Base-by-base conservation (phyloP, 345 rosid species). In the Eucalyptus marginata region DNA sequence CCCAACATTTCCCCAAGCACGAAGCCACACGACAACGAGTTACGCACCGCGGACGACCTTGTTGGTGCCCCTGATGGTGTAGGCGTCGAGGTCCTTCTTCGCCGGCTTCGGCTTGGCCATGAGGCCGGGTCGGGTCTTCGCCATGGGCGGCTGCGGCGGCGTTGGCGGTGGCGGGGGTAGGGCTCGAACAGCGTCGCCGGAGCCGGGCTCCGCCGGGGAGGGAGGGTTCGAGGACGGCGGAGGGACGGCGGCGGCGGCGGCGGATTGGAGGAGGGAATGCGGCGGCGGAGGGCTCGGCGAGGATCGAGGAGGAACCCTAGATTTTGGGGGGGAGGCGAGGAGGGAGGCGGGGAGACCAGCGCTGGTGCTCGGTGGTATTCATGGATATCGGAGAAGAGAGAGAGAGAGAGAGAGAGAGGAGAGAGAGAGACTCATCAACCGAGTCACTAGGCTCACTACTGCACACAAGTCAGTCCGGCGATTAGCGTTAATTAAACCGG, bases 71-170 rank as follows among this genome's bases (percentile, higher is more conserved):
- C 88, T 50, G 88, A 90, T 90, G 89, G 88, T 90, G 89, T 88
- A 90, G 89, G 91, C 68, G 56, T 90, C 91, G 47, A 90, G 89
- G 86, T 90, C 89, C 79, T 33, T 88, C 87, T 85, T 90, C 31
- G 29, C 86, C 68, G 89, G 89, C 86, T 90, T 90, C 64, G 90
- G 90, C 90, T 89, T 90, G 56, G 91, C 87, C 87, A 89, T 62
- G 87, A 87, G 87, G 50, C 96, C 96, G 6, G 96, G 96, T 93
- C 97, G 93, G 89, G 98, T 96, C 91, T 94, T 97, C 80, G 98
- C 98, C 99, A 97, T 97, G 11, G 50, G 80, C 43, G 54, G 89
- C 71, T 36, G 62, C 62, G 81, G 40, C 40, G 40, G 40, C 40
- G 40, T 4, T 36, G 40, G 40, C 40, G 40, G 40, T 36, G 40